phyloP scores from a whole-genome alignment of 371 early-diverging fungal species.

The Amoeboaphelidium occidentale region DNA sequence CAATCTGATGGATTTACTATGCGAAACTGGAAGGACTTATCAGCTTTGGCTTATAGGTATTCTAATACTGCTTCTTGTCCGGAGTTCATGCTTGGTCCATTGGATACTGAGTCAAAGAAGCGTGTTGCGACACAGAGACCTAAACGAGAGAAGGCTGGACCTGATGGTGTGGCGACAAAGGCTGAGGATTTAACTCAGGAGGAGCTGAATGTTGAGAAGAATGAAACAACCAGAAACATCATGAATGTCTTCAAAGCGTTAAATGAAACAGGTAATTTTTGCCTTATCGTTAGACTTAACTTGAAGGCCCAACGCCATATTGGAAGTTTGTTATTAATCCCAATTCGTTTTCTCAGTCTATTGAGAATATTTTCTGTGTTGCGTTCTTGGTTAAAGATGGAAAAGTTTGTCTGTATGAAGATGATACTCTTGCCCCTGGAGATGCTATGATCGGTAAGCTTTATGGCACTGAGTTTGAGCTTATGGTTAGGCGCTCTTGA shows the following conservation, averaged over 20 bases:
- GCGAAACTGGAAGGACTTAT: background rate
- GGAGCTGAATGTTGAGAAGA: background rate
- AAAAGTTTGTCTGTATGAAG: background rate
- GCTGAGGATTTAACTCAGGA: background rate
- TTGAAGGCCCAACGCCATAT: background rate
- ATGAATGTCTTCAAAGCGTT: background rate
- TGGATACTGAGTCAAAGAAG: background rate
- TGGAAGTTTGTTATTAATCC: background rate
- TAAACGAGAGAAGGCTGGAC: background rate
- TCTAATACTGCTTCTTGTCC: background rate
- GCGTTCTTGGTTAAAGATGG: background rate
- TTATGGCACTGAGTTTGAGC: background rate
- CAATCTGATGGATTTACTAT: background rate
- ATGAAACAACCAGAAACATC: background rate
- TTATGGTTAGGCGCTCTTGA: too few relatives aligned
- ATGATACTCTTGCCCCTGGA: background rate
- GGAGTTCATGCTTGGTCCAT: background rate
- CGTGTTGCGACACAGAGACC: background rate
- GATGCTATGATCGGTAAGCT: background rate
- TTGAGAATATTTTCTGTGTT: background rate
- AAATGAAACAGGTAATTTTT: too few relatives aligned
- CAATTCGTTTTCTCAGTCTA: background rate
- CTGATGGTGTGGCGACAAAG: background rate
- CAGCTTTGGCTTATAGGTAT: background rate
- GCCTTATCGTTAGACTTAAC: too few relatives aligned